phyloP scores from a whole-genome alignment of 129 eudicot genomes.

The carrot (Daucus carota) region DNA sequence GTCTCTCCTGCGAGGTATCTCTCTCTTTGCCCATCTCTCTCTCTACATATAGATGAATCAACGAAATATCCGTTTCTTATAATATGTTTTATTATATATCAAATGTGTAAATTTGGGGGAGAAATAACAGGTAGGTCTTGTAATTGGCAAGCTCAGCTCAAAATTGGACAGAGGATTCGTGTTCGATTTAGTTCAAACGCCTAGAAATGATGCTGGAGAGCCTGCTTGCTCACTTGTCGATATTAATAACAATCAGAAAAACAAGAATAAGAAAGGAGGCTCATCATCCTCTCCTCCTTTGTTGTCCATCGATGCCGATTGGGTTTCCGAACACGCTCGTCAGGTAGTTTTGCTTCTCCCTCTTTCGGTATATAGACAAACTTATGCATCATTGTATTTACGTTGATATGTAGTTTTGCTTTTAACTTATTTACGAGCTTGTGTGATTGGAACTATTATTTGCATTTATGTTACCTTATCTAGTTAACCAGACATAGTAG shows the following conservation, averaged over 20 bases:
- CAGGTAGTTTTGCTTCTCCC: not conserved
- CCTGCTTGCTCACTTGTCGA: constrained; percentile 37
- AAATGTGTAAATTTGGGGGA: not conserved
- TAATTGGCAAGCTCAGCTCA: constrained; percentile 41
- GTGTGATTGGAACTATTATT: not conserved
- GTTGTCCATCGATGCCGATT: not conserved
- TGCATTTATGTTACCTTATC: not conserved
- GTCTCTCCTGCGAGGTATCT: constrained; percentile 32
- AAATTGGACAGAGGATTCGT: constrained; percentile 39
- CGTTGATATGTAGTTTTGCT: not conserved
- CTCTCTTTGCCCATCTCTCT: not conserved
- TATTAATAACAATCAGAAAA: not conserved
- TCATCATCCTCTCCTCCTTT: not conserved
- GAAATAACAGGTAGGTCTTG: constrained; percentile 38
- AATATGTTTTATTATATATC: not conserved
- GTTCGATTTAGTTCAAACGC: constrained; percentile 44
- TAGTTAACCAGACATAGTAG: too few relatives aligned
- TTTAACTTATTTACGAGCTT: too few relatives aligned
- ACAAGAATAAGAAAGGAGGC: not conserved
- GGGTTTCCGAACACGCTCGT: constrained; percentile 1
- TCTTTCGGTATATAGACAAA: not conserved
- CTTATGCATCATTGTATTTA: not conserved
- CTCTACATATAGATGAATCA: too few relatives aligned
- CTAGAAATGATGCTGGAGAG: constrained; percentile 41
- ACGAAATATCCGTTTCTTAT: too few relatives aligned